Evolutionary conservation across 2,329 filamentous ascomycete species (phyloP).

Genomic region (Diaporthe eres): DNA sequence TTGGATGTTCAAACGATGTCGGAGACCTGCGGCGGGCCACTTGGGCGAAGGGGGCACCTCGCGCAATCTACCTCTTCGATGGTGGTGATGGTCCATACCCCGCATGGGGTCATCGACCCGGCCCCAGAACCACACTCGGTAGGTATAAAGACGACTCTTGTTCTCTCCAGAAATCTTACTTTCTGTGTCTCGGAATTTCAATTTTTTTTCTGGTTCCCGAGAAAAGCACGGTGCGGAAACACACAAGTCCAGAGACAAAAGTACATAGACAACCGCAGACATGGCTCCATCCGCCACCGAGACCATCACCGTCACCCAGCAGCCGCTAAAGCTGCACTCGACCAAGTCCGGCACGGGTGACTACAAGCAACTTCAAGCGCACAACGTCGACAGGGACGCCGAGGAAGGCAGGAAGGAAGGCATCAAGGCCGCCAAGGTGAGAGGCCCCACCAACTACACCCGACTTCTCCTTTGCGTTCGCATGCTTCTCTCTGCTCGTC

Average conservation of each 20-base stretch:
- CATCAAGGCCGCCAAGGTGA: constrained; percentile 43
- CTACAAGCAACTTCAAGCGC: constrained; percentile 45
- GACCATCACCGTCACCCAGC: constrained; percentile 47
- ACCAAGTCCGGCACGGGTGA: constrained; percentile 51
- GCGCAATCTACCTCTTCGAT: constrained; percentile 40
- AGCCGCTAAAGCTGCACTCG: constrained; percentile 54
- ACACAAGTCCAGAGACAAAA: background rate
- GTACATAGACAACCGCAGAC: constrained; percentile 61
- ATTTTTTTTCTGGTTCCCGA: background rate
- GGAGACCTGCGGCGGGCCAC: constrained; percentile 31
- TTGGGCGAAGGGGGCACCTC: constrained; percentile 36
- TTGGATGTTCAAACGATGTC: constrained; percentile 32
- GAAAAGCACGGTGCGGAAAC: background rate
- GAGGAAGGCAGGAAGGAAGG: constrained; percentile 43
- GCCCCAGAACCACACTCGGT: constrained; percentile 7
- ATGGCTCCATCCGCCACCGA: constrained; percentile 55
- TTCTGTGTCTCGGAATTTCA: background rate
- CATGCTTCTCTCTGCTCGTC: background rate
- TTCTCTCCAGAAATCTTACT: background rate
- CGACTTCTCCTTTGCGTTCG: background rate
- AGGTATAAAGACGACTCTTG: constrained; percentile 29
- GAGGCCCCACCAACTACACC: background rate
- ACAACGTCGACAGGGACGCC: constrained; percentile 39
- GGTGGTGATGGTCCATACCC: constrained; percentile 39
- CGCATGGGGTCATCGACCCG: constrained; percentile 34